Evolutionary conservation across 202 grass and related monocot genomes (phyloP).

Genomic region (Saccharum hybrid): DNA sequence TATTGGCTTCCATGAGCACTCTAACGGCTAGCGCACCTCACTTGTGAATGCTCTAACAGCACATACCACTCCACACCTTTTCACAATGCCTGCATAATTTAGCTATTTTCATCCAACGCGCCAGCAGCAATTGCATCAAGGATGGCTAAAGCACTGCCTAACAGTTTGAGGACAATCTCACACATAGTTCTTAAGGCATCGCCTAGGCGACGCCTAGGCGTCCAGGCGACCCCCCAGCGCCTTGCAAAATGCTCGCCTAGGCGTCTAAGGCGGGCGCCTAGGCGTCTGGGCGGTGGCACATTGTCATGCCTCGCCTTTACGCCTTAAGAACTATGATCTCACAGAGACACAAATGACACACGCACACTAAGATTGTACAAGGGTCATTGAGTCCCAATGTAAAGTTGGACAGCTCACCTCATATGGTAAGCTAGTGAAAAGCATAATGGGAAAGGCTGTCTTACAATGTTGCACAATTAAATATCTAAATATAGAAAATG

Average conservation of each 20-base stretch:
- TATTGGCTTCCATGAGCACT: background rate
- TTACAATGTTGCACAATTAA: background rate
- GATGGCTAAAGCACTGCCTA: background rate
- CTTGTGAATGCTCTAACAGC: conserved; percentile 4
- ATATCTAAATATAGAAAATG: conserved; percentile 3
- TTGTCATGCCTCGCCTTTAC: too few relatives aligned
- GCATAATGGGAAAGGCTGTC: background rate
- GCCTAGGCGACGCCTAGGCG: too few relatives aligned
- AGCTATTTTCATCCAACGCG: background rate
- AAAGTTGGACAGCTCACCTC: too few relatives aligned
- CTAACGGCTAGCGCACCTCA: background rate
- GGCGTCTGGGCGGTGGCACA: too few relatives aligned
- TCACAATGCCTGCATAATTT: background rate
- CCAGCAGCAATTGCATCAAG: background rate
- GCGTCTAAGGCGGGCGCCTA: too few relatives aligned
- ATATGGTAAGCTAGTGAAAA: conserved; percentile 6
- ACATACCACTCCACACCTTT: background rate
- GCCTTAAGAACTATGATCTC: too few relatives aligned
- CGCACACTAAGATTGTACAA: background rate
- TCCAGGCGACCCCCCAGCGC: too few relatives aligned
- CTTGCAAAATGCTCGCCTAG: too few relatives aligned
- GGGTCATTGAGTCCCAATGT: background rate
- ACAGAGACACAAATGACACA: background rate
- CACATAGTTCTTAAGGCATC: too few relatives aligned
- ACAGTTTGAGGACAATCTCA: background rate